Evolutionary conservation across 257 asterid species (phyloP), one percentile per base, ranked within the genome.

Genomic region (Sherardia arvensis): DNA sequence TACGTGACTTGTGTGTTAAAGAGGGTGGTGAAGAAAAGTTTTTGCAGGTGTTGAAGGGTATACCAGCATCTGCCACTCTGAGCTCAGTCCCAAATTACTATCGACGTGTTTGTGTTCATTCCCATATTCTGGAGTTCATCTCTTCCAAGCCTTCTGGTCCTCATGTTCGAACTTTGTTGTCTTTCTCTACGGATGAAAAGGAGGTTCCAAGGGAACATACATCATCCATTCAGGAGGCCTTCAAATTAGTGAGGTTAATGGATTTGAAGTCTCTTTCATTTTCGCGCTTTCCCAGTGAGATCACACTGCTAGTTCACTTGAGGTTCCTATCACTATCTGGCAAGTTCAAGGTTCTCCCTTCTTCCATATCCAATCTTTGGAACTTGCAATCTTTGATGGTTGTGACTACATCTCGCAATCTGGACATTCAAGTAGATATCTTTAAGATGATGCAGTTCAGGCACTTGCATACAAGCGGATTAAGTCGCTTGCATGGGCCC

Each of bases 371-470:
- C 26, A 71, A 69, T 0, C 82, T 81, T 4, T 76, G 81, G 81
- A 78, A 81, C 53, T 73, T 81, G 4, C 80, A 78, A 66, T 78
- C 87, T 2, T 60, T 81, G 60, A 64, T 73, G 25, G 66, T 81
- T 9, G 15, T 61, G 27, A 75, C 86, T 33, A 73, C 67, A 18
- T 66, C 54, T 0, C 78, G 80, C 14, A 71, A 64, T 12, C 80
- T 81, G 21, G 58, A 71, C 34, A 68, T 81, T 49, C 61, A 22
- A 59, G 76, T 69, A 25, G 80, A 78, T 65, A 49, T 81, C 23
- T 81, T 79, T 77, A 78, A 73, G 33, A 75, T 78, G 84, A 33
- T 69, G 4, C 86, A 73, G 47, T 54, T 81, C 23, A 66, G 79
- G 45, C 84, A 81, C 59, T 70, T 81, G 20, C 71, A 76, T 43